phyloP scores from a whole-genome alignment of 148 eudicot species.

The Spergularia bocconei region DNA sequence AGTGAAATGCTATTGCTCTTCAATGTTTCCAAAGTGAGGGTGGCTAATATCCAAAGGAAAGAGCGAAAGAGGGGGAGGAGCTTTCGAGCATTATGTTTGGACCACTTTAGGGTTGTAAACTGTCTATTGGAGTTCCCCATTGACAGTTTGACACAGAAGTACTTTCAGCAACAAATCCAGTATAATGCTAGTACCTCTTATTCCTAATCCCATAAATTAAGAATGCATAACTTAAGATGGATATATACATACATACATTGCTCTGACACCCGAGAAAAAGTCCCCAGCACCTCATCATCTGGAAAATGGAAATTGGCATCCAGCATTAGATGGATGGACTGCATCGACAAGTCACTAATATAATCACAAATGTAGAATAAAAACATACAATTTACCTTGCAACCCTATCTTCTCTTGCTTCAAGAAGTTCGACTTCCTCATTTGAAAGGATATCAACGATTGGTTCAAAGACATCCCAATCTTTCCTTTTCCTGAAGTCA shows the following conservation, averaged over 20 bases:
- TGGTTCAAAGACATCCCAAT: slow-evolving; percentile 93
- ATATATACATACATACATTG: not conserved
- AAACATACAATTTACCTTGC: slow-evolving; percentile 30
- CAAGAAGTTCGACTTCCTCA: slow-evolving; percentile 89
- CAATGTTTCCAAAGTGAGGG: no score
- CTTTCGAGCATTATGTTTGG: no score
- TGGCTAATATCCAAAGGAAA: no score
- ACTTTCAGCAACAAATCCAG: no score
- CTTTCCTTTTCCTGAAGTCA: slow-evolving; percentile 76
- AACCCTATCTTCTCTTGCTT: slow-evolving; percentile 76
- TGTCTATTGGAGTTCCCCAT: no score
- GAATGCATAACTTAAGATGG: not conserved
- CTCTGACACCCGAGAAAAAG: not conserved
- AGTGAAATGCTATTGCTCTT: no score
- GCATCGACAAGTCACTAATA: not conserved
- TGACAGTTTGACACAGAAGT: no score
- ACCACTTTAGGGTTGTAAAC: no score
- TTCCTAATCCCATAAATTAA: not conserved
- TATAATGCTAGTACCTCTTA: not conserved
- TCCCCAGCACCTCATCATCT: not conserved
- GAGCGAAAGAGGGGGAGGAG: no score
- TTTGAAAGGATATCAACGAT: slow-evolving; percentile 86
- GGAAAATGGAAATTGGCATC: not conserved
- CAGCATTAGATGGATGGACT: not conserved
- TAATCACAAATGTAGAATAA: not conserved